A percentile compares a stretch with the other conserved stretches of the same genome.
phyloP scores from a whole-genome alignment of 2,329 filamentous ascomycete genomes.

The Grosmannia huntii region DNA sequence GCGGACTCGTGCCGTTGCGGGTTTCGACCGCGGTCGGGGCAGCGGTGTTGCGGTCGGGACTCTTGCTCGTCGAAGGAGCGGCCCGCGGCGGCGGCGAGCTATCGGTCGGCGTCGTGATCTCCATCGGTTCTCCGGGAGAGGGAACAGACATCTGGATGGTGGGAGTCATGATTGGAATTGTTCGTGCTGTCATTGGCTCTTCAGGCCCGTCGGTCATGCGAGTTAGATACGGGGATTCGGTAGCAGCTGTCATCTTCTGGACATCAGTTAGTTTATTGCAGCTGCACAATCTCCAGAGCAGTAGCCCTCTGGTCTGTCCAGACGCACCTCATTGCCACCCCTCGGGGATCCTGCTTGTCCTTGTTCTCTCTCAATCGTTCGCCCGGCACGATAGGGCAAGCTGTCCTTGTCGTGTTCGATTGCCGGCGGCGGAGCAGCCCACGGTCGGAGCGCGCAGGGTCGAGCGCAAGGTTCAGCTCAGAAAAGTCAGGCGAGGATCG shows the following conservation, averaged over 20 bases:
- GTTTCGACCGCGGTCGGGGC: neutral
- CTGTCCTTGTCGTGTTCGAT: neutral
- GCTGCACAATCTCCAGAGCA: neutral
- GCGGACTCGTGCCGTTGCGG: slow-evolving; percentile 19
- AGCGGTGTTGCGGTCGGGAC: slow-evolving; percentile 17
- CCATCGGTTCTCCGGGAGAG: slow-evolving; percentile 47
- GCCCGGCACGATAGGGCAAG: neutral
- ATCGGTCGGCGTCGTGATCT: slow-evolving; percentile 41
- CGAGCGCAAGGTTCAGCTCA: neutral
- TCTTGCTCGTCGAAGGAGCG: slow-evolving; percentile 25
- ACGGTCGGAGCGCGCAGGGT: neutral
- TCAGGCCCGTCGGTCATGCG: slow-evolving; percentile 26
- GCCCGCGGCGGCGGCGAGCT: slow-evolving; percentile 29
- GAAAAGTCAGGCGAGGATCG: neutral
- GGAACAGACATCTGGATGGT: slow-evolving; percentile 47
- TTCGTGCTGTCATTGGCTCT: slow-evolving; percentile 37
- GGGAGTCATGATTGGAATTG: slow-evolving; percentile 43
- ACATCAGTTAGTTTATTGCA: neutral
- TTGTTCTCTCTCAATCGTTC: neutral
- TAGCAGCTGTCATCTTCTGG: slow-evolving; percentile 35
- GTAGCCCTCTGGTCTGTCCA: neutral
- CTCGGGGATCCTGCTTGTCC: neutral
- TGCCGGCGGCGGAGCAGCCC: neutral
- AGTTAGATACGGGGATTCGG: slow-evolving; percentile 34
- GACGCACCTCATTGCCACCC: neutral